Conservation (phyloP, 2,329 filamentous ascomycete species). For the Epichloe gansuensis region DNA sequence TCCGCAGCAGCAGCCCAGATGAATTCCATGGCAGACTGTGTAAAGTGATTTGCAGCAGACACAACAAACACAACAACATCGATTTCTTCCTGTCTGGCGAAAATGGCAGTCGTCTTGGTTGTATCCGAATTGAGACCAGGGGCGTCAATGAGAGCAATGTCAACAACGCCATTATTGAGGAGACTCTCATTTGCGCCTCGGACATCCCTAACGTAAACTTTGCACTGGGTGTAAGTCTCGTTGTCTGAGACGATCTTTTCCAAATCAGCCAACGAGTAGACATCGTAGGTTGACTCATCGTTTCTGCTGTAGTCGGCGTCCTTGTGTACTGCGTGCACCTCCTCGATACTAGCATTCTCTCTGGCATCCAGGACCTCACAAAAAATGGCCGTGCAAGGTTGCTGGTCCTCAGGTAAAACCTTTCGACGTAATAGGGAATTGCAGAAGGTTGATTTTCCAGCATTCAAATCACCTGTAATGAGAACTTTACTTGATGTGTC, state of each 20-base stretch:
- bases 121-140: slow-evolving; percentile 94
- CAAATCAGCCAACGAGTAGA: slow-evolving; percentile 64
- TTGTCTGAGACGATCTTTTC: slow-evolving; percentile 88
- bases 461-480: slow-evolving; percentile 90
- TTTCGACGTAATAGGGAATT: slow-evolving; percentile 92
- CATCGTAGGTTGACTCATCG: slow-evolving; percentile 88
- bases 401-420: slow-evolving; percentile 89
- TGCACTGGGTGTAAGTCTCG: slow-evolving; percentile 82
- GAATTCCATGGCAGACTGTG: slow-evolving; percentile 93
- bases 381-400: slow-evolving; percentile 96
- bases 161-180: slow-evolving; percentile 93
- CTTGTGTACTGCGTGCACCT: slow-evolving; percentile 90
- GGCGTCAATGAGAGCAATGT: slow-evolving; percentile 94
- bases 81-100: slow-evolving; percentile 94
- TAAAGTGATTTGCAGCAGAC: slow-evolving; percentile 95
- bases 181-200: slow-evolving; percentile 84
- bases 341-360: slow-evolving; percentile 83
- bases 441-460: slow-evolving; percentile 97
- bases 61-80: slow-evolving; percentile 98
- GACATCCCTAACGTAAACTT: slow-evolving; percentile 88
- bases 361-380: slow-evolving; percentile 90
- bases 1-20: slow-evolving; percentile 91
- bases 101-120: slow-evolving; percentile 92
- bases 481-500: slow-evolving; percentile 96
- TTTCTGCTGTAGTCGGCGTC: slow-evolving; percentile 70